These are phyloP conservation scores for Lentinula guzmanii DNA, from an alignment of 768 basidiomycete genomes.

Conservation along the genomic window DNA sequence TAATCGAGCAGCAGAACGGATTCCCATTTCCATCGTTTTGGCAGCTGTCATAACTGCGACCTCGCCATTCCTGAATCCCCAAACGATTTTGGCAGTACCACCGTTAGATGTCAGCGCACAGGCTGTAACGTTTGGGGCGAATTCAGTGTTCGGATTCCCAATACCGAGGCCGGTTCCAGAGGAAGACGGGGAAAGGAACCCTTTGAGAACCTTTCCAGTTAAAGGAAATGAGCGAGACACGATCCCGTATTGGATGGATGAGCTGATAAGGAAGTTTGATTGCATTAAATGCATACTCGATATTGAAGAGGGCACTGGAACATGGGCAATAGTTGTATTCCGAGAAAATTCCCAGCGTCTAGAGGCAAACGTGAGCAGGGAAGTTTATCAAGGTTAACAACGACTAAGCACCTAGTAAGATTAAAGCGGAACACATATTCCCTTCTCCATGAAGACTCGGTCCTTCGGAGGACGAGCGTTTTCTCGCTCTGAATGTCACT, in stretches of 20 bases:
- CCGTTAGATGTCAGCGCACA: conserved; percentile 58
- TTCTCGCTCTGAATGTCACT: conserved; percentile 39
- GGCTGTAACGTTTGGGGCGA: conserved; percentile 58
- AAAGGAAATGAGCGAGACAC: conserved; percentile 70
- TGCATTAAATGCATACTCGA: conserved; percentile 57
- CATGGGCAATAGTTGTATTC: conserved; percentile 53
- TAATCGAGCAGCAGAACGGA: conserved; percentile 37
- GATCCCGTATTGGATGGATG: conserved; percentile 62
- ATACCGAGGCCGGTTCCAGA: conserved; percentile 51
- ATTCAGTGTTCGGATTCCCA: conserved; percentile 73
- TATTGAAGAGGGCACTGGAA: conserved; percentile 55
- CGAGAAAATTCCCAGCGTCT: conserved; percentile 72
- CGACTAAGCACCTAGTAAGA: conserved; percentile 38
- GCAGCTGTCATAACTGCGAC: conserved; percentile 54
- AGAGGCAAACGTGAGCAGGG: not conserved
- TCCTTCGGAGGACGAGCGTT: conserved; percentile 48
- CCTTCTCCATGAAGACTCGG: conserved; percentile 58
- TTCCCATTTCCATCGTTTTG: conserved; percentile 50
- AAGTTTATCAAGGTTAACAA: conserved; percentile 4
- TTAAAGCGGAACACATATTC: conserved; percentile 60
- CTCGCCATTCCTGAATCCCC: conserved; percentile 71
- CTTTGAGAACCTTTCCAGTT: conserved; percentile 62
- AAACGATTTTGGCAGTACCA: conserved; percentile 59
- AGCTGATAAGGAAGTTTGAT: conserved; percentile 47
- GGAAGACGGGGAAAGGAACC: conserved; percentile 62